Evolutionary conservation across 2,329 filamentous ascomycete genomes (phyloP), one percentile per base, ranked within the genome.

Genomic region (Calonectria naviculata): DNA sequence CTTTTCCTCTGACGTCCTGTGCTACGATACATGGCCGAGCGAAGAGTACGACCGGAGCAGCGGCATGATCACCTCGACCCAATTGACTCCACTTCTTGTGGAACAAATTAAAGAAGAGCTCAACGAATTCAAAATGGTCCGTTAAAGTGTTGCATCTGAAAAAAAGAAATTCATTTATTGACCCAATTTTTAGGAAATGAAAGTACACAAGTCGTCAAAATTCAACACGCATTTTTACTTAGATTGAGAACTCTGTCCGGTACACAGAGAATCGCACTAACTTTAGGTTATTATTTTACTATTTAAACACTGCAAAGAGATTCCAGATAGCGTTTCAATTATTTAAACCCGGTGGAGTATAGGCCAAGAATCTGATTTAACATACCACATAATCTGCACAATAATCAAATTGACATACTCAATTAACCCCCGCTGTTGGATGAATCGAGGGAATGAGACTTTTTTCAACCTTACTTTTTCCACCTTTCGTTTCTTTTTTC

Each of bases 161-260:
- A 34, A 6, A 15, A 6, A 5, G 13, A 34, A 6, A 15, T 12
- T 2, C 5, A 34, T 7, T 24, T 12, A 17, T 24, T 58, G 21
- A 58, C n/a, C 5, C 9, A 4, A 5, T 8, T 12, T 2, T 38
- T 12, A 58, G 52, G 52, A 58, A 58, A 58, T 58, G 52, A 36
- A 36, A 58, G 52, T 58, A 38, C 52, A 58, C 36, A 58, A 58
- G 17, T 26, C 36, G 34, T 58, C 52, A 12, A 58, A 58, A 38
- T 29, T 58, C n/a, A 58, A 58, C 34, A 58, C 52, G 21, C 52
- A 58, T 36, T 58, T 38, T 58, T 58, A 58, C 52, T 21, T 36
- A 6, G 52, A 58, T 21, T 58, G 21, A 58, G 31, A 10, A 3
- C 17, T 17, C 4, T 49, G 28, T 52, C 31, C 24, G 21, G 15